Evolutionary conservation across 2,329 filamentous ascomycete species (phyloP), one percentile per base, ranked within the genome.

Genomic region (Verticillium isaacii): DNA sequence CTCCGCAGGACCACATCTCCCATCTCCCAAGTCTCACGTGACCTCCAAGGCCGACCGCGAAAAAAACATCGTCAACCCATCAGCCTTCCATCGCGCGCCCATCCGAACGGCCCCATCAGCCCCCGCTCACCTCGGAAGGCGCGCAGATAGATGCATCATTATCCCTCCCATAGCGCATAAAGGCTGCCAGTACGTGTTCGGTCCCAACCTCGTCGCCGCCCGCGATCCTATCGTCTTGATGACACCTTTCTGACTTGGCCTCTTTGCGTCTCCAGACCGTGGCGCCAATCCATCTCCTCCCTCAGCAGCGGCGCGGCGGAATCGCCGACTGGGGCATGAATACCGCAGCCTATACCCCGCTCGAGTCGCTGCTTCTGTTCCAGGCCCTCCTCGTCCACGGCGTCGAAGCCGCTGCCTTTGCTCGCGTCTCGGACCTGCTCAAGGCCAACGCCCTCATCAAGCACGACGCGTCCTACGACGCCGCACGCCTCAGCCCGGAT

Each of bases 351-450:
- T 93, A 95, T 78, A 94, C 92, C 72, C 86, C 89, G 68, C 90
- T 96, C 80, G 93, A 96, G 83, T 90, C 89, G 72, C 84, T 96
- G 65, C 85, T 95, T 67, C 84, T 96, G 71, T 94, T 95, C 78
- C 91, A 94, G 77, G 89, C 89, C 64, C 83, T 96, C 66, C 83
- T 87, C 67, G 80, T 81, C 68, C 83, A 90, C 75, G 90, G 90
- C 71, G 80, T 87, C 66, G 84, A 87, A 67, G 79, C 86, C 59
- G 74, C 81, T 64, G 86, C 85, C 72, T 95, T 96, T 77, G 78
- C 79, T 70, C 83, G 82, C 68, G 91, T 95, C 65, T 93, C 92
- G 62, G 84, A 90, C 66, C 78, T 89, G 63, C 85, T 98, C 65
- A 89, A 85, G 75, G 87, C 82, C 70, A 93, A 96, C 73, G 80